Evolutionary conservation across 441 rosid genomes (phyloP), one percentile per base, ranked within the genome.

Genomic region (Pelargonium australe): DNA sequence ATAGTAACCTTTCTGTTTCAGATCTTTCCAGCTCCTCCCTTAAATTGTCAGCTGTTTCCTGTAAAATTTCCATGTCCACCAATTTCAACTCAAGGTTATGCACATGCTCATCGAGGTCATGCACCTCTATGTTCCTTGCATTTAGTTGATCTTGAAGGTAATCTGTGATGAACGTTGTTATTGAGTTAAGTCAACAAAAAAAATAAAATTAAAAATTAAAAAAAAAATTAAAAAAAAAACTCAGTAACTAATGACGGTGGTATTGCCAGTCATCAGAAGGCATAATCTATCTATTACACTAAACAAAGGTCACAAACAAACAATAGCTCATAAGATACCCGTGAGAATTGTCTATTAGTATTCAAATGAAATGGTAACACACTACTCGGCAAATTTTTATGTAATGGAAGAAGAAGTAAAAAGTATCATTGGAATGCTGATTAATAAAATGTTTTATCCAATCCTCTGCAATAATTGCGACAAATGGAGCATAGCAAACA

Each of bases 61-160:
- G 76, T 75, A 86, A 61, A 73, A 68, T 61, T 73, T 82, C 77
- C 86, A 83, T 80, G 71, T 85, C 88, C 13, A 73, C 83, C 55
- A 90, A 74, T 76, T 87, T 84, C 65, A 75, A 74, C 76, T 90
- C 98, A 73, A 90, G 87, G 69, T 75, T 71, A 49, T 70, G 82
- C 14, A 78, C 84, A 51, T 70, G 88, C 75, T 86, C 89, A 68
- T 70, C 84, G 72, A 90, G 81, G 77, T 66, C 80, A 25, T 69
- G 72, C 41, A 84, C 80, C 79, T 90, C 91, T 68, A 77, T 76
- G 72, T 84, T 83, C 83, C 87, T 90, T 31, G 77, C 71, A 79
- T 70, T 81, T 37, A 90, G 77, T 69, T 90, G 96, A 85, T 90
- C 95, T 79, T 84, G 91, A 82, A 90, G 85, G 80, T 84, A 89